A percentile compares a stretch with the other conserved stretches of the same genome.
These are phyloP conservation scores for Symbiodinium pilosum DNA, from an alignment of 73 alveolate species.

Conservation along the genomic window DNA sequence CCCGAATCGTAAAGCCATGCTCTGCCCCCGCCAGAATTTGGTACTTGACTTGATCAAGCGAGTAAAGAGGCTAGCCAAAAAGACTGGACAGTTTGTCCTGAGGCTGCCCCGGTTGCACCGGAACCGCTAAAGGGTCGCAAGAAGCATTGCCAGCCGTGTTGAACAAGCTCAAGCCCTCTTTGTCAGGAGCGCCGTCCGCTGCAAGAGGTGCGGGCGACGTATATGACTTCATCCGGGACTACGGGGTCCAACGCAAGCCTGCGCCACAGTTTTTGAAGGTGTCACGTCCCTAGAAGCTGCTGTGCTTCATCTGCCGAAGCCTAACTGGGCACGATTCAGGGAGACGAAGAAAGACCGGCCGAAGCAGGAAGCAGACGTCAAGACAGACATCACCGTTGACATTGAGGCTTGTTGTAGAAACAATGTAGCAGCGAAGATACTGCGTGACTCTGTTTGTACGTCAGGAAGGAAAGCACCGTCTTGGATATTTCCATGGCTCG, in stretches of 20 bases:
- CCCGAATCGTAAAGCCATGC: too few relatives aligned
- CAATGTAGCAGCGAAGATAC: neutral
- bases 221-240: conserved; percentile 80
- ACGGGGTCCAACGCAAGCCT: conserved; percentile 37
- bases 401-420: conserved; percentile 12
- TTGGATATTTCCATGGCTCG: conserved; percentile 66
- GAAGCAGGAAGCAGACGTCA: conserved; percentile 28
- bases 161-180: neutral
- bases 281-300: neutral
- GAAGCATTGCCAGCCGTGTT: too few relatives aligned
- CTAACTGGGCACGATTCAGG: neutral
- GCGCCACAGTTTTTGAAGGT: neutral
- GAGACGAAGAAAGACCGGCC: conserved; percentile 52
- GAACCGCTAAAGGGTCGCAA: too few relatives aligned
- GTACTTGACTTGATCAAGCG: too few relatives aligned
- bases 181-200: conserved; percentile 60
- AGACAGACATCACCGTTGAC: conserved; percentile 75
- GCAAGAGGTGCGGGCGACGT: conserved; percentile 73
- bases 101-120: too few relatives aligned
- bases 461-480: conserved; percentile 69
- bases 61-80: too few relatives aligned
- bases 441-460: too few relatives aligned
- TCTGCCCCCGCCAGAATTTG: too few relatives aligned
- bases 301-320: neutral
- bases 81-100: too few relatives aligned